A percentile compares a stretch with the other conserved stretches of the same genome.
These are phyloP conservation scores for Akanthomyces lecanii DNA, from an alignment of 2,329 filamentous ascomycete species.

Conservation along the genomic window DNA sequence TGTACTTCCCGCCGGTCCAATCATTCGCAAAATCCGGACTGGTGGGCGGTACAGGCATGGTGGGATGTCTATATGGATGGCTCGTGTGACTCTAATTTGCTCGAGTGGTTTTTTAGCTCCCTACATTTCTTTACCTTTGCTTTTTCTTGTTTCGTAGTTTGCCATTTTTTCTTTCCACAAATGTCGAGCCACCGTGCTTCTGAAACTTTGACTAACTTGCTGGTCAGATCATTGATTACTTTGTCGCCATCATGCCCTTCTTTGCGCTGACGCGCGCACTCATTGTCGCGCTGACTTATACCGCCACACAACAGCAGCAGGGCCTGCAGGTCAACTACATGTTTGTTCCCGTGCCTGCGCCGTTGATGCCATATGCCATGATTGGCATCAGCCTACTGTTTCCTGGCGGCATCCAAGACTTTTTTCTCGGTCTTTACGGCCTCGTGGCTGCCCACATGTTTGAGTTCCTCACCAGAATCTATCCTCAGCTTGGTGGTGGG, in stretches of 20 bases:
- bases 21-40: conserved; percentile 66
- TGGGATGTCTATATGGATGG: conserved; percentile 71
- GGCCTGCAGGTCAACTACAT: conserved; percentile 73
- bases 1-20: conserved; percentile 54
- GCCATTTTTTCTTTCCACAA: neutral
- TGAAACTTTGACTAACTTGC: conserved; percentile 16
- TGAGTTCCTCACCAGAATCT: conserved; percentile 84
- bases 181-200: neutral
- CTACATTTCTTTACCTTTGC: conserved; percentile 46
- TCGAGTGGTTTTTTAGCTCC: conserved; percentile 58
- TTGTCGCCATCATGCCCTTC: conserved; percentile 28
- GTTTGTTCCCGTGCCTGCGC: conserved; percentile 77
- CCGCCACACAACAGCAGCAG: conserved; percentile 78
- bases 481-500: conserved; percentile 84
- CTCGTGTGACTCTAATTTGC: conserved; percentile 56
- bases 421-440: conserved; percentile 68
- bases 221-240: conserved; percentile 28
- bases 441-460: conserved; percentile 83
- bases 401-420: conserved; percentile 46
- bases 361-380: conserved; percentile 76
- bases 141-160: conserved; percentile 19
- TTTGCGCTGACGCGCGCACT: conserved; percentile 58
- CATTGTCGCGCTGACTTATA: conserved; percentile 77
- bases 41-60: conserved; percentile 67
- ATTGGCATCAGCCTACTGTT: conserved; percentile 70